These are phyloP conservation scores for Salinomyces thailandicus DNA, from an alignment of 2,329 filamentous ascomycete species.

Conservation along the genomic window DNA sequence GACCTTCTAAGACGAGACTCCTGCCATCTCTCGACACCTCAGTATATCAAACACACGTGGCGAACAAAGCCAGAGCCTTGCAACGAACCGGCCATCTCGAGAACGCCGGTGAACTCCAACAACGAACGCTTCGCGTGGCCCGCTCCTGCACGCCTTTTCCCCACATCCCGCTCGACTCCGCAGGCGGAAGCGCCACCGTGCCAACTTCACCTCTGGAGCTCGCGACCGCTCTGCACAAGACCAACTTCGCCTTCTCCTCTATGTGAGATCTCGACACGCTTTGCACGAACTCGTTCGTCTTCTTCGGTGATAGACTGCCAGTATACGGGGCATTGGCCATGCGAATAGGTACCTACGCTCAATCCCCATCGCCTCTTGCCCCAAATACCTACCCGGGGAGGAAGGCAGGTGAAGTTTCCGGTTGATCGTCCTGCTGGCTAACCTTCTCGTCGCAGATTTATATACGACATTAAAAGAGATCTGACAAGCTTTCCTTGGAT, in stretches of 20 bases:
- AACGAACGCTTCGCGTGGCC: constrained; percentile 3
- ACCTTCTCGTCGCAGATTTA: constrained; percentile 11
- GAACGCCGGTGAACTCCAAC: background rate
- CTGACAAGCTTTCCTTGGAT: constrained; percentile 10
- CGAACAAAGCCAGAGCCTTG: background rate
- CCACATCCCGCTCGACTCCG: constrained; percentile 3
- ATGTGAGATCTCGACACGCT: constrained; percentile 10
- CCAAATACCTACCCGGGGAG: too few species aligned
- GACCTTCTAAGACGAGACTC: too few species aligned
- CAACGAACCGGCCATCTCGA: background rate
- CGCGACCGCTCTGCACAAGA: background rate
- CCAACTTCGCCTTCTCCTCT: constrained; percentile 2
- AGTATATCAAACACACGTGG: too few species aligned
- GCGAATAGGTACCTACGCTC: constrained; percentile 18
- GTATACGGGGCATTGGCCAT: constrained; percentile 15
- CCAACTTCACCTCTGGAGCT: constrained; percentile 2
- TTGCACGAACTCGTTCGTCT: constrained; percentile 5
- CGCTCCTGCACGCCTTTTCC: constrained; percentile 5
- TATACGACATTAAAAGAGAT: constrained; percentile 16
- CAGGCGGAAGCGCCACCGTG: background rate
- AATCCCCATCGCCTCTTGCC: too few species aligned
- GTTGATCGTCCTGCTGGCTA: constrained; percentile 3
- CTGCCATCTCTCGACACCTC: too few species aligned
- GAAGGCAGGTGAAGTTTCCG: constrained; percentile 3
- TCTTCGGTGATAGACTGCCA: constrained; percentile 11